These are phyloP conservation scores for Parietichytrium sp. DNA, from an alignment of 108 stramenopile genomes.

Conservation along the genomic window DNA sequence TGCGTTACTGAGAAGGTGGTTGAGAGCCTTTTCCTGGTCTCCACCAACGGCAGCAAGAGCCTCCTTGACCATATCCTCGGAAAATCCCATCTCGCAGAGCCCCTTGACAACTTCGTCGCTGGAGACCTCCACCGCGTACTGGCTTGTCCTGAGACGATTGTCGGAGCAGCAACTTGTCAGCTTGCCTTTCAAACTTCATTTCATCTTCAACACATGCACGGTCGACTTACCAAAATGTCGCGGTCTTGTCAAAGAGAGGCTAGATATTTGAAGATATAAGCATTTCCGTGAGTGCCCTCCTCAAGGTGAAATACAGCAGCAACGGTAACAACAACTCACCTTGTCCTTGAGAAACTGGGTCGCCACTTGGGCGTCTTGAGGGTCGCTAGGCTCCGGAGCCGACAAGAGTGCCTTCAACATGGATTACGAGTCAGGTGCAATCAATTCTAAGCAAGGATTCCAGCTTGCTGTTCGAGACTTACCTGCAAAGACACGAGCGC, in stretches of 20 bases:
- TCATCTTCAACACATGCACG: background rate
- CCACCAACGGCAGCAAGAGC: constrained; percentile 80
- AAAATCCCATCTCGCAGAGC: constrained; percentile 95
- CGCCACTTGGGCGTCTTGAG: constrained; percentile 93
- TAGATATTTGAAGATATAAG: too few relatives aligned
- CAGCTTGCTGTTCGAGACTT: constrained; percentile 80
- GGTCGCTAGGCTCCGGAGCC: constrained; percentile 69
- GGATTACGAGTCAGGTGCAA: background rate
- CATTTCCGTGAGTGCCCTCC: too few relatives aligned
- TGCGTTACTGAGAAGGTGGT: constrained; percentile 62
- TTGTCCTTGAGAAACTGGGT: constrained; percentile 79
- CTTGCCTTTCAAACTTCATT: background rate
- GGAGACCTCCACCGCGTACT: constrained; percentile 51
- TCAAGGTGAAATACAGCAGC: too few relatives aligned
- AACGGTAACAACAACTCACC: too few relatives aligned
- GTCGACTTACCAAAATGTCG: constrained; percentile 79
- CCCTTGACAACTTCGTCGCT: constrained; percentile 71
- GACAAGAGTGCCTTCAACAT: constrained; percentile 37
- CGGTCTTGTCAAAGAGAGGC: constrained; percentile 81
- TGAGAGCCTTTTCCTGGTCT: constrained; percentile 86
- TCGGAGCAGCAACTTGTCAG: background rate
- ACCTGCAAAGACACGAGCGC: constrained; percentile 84
- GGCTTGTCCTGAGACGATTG: background rate
- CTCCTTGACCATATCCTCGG: constrained; percentile 69
- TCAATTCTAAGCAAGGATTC: constrained; percentile 55